Conservation (phyloP, 306 rosid genomes). For the Glycyrrhiza uralensis region DNA sequence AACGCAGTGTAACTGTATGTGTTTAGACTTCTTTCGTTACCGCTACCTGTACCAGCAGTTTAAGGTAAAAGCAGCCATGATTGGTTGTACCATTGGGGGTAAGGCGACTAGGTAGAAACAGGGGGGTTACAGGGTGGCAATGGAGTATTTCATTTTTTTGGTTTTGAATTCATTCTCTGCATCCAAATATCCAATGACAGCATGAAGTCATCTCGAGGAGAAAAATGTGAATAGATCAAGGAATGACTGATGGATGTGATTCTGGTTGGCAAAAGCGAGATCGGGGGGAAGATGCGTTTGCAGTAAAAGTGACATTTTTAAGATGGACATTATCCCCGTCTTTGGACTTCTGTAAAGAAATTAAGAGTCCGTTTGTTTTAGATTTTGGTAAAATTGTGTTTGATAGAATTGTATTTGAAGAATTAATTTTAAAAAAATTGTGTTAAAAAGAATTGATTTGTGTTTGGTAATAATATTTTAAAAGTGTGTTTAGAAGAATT, state of each 20-base stretch:
- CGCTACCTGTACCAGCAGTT: background rate
- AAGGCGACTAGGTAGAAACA: background rate
- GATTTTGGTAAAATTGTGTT: too few relatives aligned
- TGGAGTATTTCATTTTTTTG: slow-evolving; percentile 1
- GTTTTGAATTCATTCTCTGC: background rate
- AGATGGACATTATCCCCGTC: background rate
- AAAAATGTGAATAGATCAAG: background rate
- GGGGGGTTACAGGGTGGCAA: background rate
- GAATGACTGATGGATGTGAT: slow-evolving; percentile 35
- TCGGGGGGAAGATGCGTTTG: slow-evolving; percentile 31
- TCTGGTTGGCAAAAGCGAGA: slow-evolving; percentile 23
- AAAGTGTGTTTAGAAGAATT: too few relatives aligned
- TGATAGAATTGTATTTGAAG: too few relatives aligned
- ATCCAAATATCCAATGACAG: background rate
- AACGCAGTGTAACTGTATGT: background rate
- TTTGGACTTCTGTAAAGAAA: background rate
- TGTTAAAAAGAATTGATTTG: too few relatives aligned
- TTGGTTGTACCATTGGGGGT: slow-evolving; percentile 9
- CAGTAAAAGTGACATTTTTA: background rate
- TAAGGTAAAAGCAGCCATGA: slow-evolving; percentile 32
- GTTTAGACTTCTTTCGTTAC: background rate
- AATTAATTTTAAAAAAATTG: too few relatives aligned
- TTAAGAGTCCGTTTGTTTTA: too few relatives aligned
- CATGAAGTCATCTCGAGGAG: background rate
- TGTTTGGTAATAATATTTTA: too few relatives aligned